These are phyloP conservation scores for Vaccinium darrowii DNA, from an alignment of 148 eudicot species.

Conservation along the genomic window DNA sequence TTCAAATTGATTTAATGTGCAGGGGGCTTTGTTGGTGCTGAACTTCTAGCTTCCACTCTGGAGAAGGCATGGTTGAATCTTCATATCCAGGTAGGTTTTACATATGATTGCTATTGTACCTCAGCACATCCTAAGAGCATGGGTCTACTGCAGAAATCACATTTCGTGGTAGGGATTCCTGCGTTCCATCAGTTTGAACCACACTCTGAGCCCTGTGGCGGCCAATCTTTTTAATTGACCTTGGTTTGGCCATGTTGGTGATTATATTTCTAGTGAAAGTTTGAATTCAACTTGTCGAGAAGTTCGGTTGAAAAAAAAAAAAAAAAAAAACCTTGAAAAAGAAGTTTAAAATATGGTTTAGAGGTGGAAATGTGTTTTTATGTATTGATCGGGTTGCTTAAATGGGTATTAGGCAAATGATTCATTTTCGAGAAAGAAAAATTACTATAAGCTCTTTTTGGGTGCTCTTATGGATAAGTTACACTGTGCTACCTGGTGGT, in stretches of 20 bases:
- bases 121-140: not conserved
- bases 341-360: not conserved
- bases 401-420: not conserved
- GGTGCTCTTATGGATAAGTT: not conserved
- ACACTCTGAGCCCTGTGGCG: not conserved
- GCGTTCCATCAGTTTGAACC: not conserved
- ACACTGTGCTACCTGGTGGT: not conserved
- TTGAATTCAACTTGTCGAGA: not conserved
- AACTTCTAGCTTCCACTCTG: slow-evolving; percentile 44
- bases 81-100: slow-evolving; percentile 50
- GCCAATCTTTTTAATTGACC: not conserved
- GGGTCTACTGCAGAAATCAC: not conserved
- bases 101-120: not conserved
- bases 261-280: not conserved
- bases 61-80: slow-evolving; percentile 68
- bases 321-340: not conserved
- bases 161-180: not conserved
- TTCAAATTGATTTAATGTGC: slow-evolving; percentile 2
- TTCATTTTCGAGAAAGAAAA: not conserved
- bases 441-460: not conserved
- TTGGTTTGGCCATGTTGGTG: not conserved
- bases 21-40: slow-evolving; percentile 58
- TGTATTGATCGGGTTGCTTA: not conserved
- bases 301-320: not conserved
- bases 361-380: not conserved